Conservation (phyloP, 371 early-diverging fungal species). For the Dichotomocladium elegans region DNA sequence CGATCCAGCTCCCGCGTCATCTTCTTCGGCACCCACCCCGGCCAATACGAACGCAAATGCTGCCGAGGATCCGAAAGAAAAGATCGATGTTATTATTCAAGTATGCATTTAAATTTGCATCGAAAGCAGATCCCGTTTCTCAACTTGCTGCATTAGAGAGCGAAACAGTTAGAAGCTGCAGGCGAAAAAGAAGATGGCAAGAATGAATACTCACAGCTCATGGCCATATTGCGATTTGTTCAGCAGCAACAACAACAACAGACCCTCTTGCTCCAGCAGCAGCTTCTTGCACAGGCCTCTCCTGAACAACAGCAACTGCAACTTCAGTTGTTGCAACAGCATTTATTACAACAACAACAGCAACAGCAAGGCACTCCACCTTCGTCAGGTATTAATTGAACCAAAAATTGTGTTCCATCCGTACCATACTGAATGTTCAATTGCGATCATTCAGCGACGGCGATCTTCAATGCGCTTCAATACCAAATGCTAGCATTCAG, state of each 20-base stretch:
- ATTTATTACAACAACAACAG: conserved; percentile 26
- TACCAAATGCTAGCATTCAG: conserved; percentile 10
- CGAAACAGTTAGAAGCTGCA: conserved; percentile 44
- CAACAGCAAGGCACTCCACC: conserved; percentile 4
- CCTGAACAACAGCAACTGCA: conserved; percentile 39
- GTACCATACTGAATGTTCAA: background rate
- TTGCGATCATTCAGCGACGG: background rate
- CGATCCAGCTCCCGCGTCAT: too few species aligned
- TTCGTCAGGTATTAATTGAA: background rate
- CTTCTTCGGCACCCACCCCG: conserved; percentile 9
- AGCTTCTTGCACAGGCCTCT: conserved; percentile 48
- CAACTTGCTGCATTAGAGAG: background rate
- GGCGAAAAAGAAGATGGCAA: conserved; percentile 73
- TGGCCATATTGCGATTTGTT: conserved; percentile 55
- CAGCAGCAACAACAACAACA: conserved; percentile 36
- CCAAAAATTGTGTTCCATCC: background rate
- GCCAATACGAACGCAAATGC: conserved; percentile 7
- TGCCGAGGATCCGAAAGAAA: conserved; percentile 31
- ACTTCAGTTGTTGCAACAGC: conserved; percentile 22
- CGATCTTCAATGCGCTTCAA: background rate
- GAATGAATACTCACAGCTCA: conserved; percentile 65
- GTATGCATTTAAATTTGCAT: conserved; percentile 4
- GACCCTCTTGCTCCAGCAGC: conserved; percentile 15
- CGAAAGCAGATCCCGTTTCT: background rate
- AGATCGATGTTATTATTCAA: conserved; percentile 29